Conservation (phyloP, 768 basidiomycete species). For the Mycena crocata region DNA sequence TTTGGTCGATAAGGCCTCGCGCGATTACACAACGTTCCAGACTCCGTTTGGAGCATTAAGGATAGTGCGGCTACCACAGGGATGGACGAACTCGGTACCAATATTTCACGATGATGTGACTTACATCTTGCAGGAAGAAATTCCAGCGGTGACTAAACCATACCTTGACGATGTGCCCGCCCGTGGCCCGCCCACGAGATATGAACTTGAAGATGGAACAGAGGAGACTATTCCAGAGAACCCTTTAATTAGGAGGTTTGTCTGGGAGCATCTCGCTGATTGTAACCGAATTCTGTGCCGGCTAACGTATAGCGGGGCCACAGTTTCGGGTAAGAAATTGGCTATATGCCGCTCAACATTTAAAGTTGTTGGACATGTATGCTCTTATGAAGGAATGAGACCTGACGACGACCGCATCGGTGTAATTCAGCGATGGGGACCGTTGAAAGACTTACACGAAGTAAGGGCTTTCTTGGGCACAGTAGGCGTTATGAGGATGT, state of each 20-base stretch:
- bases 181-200: neutral
- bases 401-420: neutral
- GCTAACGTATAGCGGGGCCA: constrained; percentile 41
- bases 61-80: constrained; percentile 43
- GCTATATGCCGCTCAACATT: neutral
- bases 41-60: constrained; percentile 38
- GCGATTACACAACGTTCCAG: constrained; percentile 48
- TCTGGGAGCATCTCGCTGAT: constrained; percentile 51
- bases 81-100: constrained; percentile 36
- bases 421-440: neutral
- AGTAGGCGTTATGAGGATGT: neutral
- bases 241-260: constrained; percentile 42
- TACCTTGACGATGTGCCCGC: constrained; percentile 29
- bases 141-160: constrained; percentile 21
- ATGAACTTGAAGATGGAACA: neutral
- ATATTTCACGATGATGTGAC: constrained; percentile 25
- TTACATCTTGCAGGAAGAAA: constrained; percentile 10
- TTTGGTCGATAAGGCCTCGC: constrained; percentile 35
- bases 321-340: neutral
- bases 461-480: neutral
- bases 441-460: neutral
- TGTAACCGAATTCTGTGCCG: constrained; percentile 49
- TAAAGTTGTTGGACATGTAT: constrained; percentile 7
- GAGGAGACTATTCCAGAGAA: constrained; percentile 40
- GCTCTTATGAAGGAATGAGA: neutral